Percentiles rank a stretch among this genome's conserved stretches.
These are phyloP conservation scores for Punctularia strigosozonata DNA, from an alignment of 768 basidiomycete species.

Conservation along the genomic window DNA sequence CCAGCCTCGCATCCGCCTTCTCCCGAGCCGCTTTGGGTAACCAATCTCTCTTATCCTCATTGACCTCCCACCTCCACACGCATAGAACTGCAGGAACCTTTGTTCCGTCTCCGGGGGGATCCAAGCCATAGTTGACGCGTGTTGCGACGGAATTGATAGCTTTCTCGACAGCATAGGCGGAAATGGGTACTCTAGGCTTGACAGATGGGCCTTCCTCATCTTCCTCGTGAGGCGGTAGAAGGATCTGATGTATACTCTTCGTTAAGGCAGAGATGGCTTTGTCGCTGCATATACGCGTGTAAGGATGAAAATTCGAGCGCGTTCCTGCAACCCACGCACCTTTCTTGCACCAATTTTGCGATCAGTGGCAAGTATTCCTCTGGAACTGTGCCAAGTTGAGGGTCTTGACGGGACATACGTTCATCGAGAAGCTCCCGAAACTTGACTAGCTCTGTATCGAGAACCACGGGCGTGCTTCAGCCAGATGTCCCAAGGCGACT, in stretches of 20 bases:
- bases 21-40: constrained; percentile 55
- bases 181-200: constrained; percentile 24
- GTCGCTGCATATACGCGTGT: constrained; percentile 37
- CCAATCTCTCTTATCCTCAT: constrained; percentile 43
- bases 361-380: constrained; percentile 63
- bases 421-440: constrained; percentile 64
- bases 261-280: constrained; percentile 51
- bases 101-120: constrained; percentile 29
- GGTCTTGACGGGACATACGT: constrained; percentile 31
- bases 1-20: constrained; percentile 45
- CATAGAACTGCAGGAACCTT: constrained; percentile 54
- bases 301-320: background rate
- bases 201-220: constrained; percentile 27
- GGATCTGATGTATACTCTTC: constrained; percentile 57
- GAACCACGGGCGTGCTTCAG: background rate
- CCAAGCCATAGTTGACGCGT: constrained; percentile 76
- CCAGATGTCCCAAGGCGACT: no score
- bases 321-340: constrained; percentile 31
- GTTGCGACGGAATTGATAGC: constrained; percentile 51
- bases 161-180: constrained; percentile 42
- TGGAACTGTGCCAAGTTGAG: constrained; percentile 48
- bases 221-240: constrained; percentile 55
- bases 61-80: constrained; percentile 84
- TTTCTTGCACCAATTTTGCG: constrained; percentile 78
- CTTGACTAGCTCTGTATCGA: constrained; percentile 51